Base-by-base conservation (phyloP, 805 yeast genomes). In the Lipomyces starkeyi region DNA sequence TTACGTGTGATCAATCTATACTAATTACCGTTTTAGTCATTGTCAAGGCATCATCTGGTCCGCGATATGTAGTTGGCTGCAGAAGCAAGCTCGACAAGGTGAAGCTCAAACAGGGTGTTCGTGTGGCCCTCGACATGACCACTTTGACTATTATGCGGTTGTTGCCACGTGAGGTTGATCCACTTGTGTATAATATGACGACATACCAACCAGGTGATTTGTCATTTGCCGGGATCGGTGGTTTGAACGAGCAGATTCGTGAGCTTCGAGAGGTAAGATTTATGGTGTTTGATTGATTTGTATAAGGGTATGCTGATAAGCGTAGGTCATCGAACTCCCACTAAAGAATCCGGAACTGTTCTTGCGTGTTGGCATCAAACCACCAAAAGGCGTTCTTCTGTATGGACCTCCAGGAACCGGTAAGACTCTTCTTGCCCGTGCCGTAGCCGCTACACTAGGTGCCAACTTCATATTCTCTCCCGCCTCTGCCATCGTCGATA, bases 341-440 rank as follows among this genome's bases (percentile, higher is more conserved):
- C 85, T 95, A 77, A 95, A 95, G 80, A 95, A 95, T 79, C 99
- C 99, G 1, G 99, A 95, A 80, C 85, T 95, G 74, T 95, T 95
- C 80, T 83, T 91, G 70, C 88, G 99, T 78, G 97, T 95, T 43
- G 99, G 99, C 60, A 95, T 95, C 80, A 93, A 93, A 78, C 97
- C 98, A n/a, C 99, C 99, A 66, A 95, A 95, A 80, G 99, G 98
- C 79, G 98, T 94, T 34, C 82, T 95, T 70, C 84, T 95, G 62
- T 95, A 95, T 77, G 99, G 99, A 7, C 99, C 99, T 6, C 99
- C 99, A 29, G 99, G 99, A 76, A 95, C 99, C 0, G 98, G 99
- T 77, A 94, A 94, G 79, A 94, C 99, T 0, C 83, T 94, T 68
- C 84, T 94, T 76, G 99, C 99, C 20, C 93, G 95, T 77, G 98